These are phyloP conservation scores for Gryganskiella cystojenkinii DNA, from an alignment of 192 early-diverging fungal species.

Conservation along the genomic window DNA sequence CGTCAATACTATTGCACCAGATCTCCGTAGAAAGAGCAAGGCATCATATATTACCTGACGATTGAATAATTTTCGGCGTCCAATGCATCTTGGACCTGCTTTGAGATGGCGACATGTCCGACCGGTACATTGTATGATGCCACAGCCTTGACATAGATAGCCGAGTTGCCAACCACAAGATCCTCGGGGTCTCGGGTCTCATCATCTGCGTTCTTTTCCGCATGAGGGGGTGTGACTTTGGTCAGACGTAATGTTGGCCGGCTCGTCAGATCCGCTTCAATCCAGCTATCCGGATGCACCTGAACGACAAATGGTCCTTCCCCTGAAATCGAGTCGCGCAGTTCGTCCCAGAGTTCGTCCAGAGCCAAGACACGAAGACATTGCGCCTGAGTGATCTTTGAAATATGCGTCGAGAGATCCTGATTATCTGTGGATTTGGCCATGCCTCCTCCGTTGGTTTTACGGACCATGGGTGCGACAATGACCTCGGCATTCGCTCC, in stretches of 20 bases:
- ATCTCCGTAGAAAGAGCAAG: not conserved
- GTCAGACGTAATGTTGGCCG: conserved; percentile 46
- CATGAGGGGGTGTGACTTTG: conserved; percentile 56
- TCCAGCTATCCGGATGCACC: conserved; percentile 56
- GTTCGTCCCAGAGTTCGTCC: conserved; percentile 33
- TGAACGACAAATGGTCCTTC: conserved; percentile 36
- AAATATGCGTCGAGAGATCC: conserved; percentile 41
- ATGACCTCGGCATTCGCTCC: conserved; percentile 75
- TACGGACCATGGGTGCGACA: conserved; percentile 78
- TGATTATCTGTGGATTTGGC: conserved; percentile 30
- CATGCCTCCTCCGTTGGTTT: conserved; percentile 24
- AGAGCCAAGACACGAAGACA: conserved; percentile 47
- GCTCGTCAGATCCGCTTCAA: conserved; percentile 29
- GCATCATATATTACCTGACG: conserved; percentile 49
- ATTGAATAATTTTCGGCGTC: conserved; percentile 61
- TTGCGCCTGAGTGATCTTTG: conserved; percentile 45
- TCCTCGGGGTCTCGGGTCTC: conserved; percentile 48
- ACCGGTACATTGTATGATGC: conserved; percentile 41
- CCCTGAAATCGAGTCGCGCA: conserved; percentile 23
- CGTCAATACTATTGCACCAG: not conserved
- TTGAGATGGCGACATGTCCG: conserved; percentile 59
- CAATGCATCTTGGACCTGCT: conserved; percentile 52
- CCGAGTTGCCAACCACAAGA: conserved; percentile 15
- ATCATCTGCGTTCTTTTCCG: conserved; percentile 42
- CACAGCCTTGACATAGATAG: conserved; percentile 52